A percentile compares a stretch with the other conserved stretches of the same genome.
Conservation (phyloP, 257 asterid genomes). For the Solanum pinnatisectum region DNA sequence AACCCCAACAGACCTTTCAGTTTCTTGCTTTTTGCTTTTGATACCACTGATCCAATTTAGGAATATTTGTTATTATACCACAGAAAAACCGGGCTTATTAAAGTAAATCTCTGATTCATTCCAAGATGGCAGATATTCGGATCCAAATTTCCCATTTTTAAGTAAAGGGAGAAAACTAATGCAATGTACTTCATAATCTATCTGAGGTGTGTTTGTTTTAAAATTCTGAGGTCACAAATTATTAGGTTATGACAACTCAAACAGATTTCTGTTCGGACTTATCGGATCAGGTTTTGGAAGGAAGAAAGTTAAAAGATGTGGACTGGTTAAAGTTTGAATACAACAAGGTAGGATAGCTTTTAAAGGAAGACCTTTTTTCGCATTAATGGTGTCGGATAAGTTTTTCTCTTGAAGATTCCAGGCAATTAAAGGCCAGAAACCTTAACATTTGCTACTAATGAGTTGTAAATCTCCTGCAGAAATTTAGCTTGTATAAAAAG, state of each 20-base stretch:
- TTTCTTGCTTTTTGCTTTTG: not conserved
- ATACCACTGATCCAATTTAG: not conserved
- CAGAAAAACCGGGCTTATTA: not conserved
- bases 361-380: not conserved
- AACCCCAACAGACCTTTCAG: not conserved
- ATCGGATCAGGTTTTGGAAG: not conserved
- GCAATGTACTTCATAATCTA: not conserved
- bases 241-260: not conserved
- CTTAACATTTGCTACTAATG: not conserved
- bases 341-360: not conserved
- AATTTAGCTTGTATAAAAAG: not conserved
- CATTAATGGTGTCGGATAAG: not conserved
- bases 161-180: not conserved
- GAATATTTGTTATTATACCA: not conserved
- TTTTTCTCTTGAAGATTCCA: not conserved
- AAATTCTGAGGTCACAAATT: not conserved
- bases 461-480: not conserved
- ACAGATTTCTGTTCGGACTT: not conserved
- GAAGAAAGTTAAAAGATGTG: not conserved
- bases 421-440: not conserved
- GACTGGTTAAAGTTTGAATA: not conserved
- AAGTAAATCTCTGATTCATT: not conserved
- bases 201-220: not conserved
- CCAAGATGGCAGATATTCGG: not conserved
- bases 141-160: not conserved